Conservation (phyloP, 2,329 filamentous ascomycete species). For the Paecilomyces fulvus region DNA sequence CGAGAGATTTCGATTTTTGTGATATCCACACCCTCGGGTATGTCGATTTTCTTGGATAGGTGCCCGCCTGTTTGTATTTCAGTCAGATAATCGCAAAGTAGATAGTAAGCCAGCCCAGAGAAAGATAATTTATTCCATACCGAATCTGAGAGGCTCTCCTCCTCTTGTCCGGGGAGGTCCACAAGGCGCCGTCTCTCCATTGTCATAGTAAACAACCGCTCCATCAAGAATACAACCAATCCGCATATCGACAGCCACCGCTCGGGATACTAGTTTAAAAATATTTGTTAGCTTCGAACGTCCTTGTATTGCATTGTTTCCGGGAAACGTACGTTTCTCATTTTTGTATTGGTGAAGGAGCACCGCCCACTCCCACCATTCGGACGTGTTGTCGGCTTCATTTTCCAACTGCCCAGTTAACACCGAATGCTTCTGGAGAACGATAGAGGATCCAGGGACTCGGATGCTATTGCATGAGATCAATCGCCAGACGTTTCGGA, state of each 20-base stretch:
- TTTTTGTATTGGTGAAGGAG: neutral
- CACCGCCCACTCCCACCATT: neutral
- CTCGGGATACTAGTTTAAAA: slow-evolving; percentile 22
- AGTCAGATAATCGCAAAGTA: neutral
- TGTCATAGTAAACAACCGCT: slow-evolving; percentile 38
- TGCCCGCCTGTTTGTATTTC: slow-evolving; percentile 12
- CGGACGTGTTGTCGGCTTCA: neutral
- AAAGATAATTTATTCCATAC: slow-evolving; percentile 8
- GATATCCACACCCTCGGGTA: slow-evolving; percentile 21
- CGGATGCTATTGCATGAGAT: slow-evolving; percentile 25
- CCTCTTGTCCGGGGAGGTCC: slow-evolving; percentile 23
- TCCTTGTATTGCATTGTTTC: slow-evolving; percentile 14
- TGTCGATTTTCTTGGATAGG: slow-evolving; percentile 17
- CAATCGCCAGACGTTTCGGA: slow-evolving; percentile 27
- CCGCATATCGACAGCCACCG: slow-evolving; percentile 37
- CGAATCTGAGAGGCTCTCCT: slow-evolving; percentile 22
- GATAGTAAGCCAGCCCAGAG: neutral
- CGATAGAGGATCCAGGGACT: slow-evolving; percentile 31
- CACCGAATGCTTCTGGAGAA: slow-evolving; percentile 29
- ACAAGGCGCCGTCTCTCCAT: slow-evolving; percentile 37
- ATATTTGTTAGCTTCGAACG: slow-evolving; percentile 14
- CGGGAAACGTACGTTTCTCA: neutral
- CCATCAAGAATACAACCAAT: slow-evolving; percentile 40
- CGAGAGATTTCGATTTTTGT: slow-evolving; percentile 21
- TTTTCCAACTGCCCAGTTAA: neutral